Evolutionary conservation across 306 rosid species (phyloP).

Genomic region (Trichosanthes cucumerina): DNA sequence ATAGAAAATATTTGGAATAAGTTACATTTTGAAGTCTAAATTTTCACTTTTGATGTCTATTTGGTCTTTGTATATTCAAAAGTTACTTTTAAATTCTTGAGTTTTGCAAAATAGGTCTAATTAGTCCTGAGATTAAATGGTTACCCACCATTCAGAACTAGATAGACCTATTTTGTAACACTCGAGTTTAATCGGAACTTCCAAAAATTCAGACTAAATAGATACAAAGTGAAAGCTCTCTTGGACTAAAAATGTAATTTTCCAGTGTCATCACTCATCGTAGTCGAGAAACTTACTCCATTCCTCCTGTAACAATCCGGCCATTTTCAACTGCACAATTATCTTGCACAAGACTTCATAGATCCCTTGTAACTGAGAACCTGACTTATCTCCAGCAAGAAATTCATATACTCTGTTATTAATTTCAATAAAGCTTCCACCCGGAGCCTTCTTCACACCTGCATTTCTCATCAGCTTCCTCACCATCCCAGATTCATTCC

Average conservation of each 20-base stretch:
- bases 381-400: slow-evolving; percentile 43
- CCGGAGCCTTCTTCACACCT: slow-evolving; percentile 42
- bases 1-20: too few relatives aligned
- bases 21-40: too few relatives aligned
- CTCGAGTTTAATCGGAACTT: too few relatives aligned
- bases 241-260: not conserved
- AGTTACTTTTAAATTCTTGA: too few relatives aligned
- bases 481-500: slow-evolving; percentile 49
- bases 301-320: slow-evolving; percentile 16
- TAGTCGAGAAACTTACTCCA: slow-evolving; percentile 17
- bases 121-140: too few relatives aligned
- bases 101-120: too few relatives aligned
- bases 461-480: slow-evolving; percentile 48
- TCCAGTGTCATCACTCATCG: slow-evolving; percentile 8
- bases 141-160: too few relatives aligned
- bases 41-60: too few relatives aligned
- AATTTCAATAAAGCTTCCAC: slow-evolving; percentile 49
- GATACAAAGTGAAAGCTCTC: not conserved
- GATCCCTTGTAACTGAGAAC: slow-evolving; percentile 23
- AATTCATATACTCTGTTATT: slow-evolving; percentile 55
- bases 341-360: slow-evolving; percentile 28
- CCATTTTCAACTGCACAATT: slow-evolving; percentile 27
- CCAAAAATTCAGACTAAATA: not conserved
- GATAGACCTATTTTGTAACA: too few relatives aligned
- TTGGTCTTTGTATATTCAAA: too few relatives aligned